Evolutionary conservation across 495 filamentous ascomycete species (phyloP), one percentile per base, ranked within the genome.

Genomic region (Chaetomium cochliodes): DNA sequence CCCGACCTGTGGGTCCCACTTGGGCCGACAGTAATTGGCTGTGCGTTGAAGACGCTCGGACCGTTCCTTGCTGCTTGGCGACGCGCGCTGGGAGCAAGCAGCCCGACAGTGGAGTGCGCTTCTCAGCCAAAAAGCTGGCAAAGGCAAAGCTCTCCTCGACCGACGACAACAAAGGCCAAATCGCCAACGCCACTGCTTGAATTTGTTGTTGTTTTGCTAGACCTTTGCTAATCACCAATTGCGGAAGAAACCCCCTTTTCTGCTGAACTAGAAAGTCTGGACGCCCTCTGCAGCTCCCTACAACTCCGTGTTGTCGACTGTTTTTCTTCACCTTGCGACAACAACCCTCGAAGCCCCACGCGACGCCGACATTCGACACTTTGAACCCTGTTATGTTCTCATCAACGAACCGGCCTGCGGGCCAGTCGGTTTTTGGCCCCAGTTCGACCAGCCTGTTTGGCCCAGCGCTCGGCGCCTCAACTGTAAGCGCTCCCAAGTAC

Each of bases 381-480:
- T 28, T 44, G 49, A 37, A n/a, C 23, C 16, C 25, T 25, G 58
- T 47, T 16, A 71, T 71, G 65, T 71, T 71, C 54, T 63, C 65
- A 1, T 42, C 61, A 15, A 5, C 56, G 15, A 67, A 65, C 9
- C 50, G 63, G 69, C 72, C 72, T 12, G 64, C 72, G 33, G 66
- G 58, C 57, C 64, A 68, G 25, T 70, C 70, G 13, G 25, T 70
- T 0, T 74, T 74, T 64, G 70, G 70, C 26, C 64, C 49, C 22
- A 62, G 64, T 41, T 62, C 50, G 12, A 67, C 60, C 12, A 70
- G 70, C 28, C 16, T 72, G 50, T 75, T 77, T 59, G 69, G 72
- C 12, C 30, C 52, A 37, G 18, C 52, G n/a, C 52, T 55, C 52
- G 52, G 52, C 11, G 69, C 71, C 11, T 51, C 64, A 11, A 67